Evolutionary conservation across 768 basidiomycete genomes (phyloP).

Genomic region (Boletus edulis): DNA sequence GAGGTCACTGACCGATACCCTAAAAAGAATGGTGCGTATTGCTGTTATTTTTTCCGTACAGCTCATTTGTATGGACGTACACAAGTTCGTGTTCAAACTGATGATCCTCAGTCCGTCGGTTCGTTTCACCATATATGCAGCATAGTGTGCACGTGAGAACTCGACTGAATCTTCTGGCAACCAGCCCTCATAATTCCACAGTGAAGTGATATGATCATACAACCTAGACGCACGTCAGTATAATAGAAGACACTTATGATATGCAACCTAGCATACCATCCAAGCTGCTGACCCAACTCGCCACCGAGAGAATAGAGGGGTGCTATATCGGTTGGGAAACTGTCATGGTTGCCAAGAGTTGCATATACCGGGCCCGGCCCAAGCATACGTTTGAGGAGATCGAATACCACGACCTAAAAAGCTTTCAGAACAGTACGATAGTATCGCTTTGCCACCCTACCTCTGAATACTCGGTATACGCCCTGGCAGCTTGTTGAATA

Average conservation of each 20-base stretch:
- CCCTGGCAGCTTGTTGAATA: conserved; percentile 34
- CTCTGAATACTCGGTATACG: conserved; percentile 61
- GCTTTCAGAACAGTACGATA: conserved; percentile 4
- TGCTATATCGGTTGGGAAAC: conserved; percentile 56
- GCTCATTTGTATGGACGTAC: conserved; percentile 38
- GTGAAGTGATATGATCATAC: conserved; percentile 67
- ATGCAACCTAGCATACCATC: conserved; percentile 45
- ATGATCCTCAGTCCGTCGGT: conserved; percentile 67
- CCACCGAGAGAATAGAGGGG: conserved; percentile 58
- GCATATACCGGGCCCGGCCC: conserved; percentile 73
- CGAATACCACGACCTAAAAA: conserved; percentile 58
- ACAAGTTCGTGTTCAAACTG: conserved; percentile 74
- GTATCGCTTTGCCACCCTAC: conserved; percentile 30
- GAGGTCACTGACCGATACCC: conserved; percentile 31
- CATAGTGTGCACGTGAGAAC: conserved; percentile 65
- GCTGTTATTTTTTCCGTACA: neutral
- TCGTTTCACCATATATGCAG: conserved; percentile 69
- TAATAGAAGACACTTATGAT: neutral
- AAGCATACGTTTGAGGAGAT: conserved; percentile 60
- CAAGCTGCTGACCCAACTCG: conserved; percentile 55
- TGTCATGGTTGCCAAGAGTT: conserved; percentile 76
- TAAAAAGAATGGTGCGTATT: conserved; percentile 8
- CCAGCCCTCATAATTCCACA: conserved; percentile 76
- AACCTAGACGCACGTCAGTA: conserved; percentile 45
- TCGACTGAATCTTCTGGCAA: conserved; percentile 53